These are phyloP conservation scores for Pezicula carpinea DNA, from an alignment of 2,329 filamentous ascomycete species.

Conservation along the genomic window DNA sequence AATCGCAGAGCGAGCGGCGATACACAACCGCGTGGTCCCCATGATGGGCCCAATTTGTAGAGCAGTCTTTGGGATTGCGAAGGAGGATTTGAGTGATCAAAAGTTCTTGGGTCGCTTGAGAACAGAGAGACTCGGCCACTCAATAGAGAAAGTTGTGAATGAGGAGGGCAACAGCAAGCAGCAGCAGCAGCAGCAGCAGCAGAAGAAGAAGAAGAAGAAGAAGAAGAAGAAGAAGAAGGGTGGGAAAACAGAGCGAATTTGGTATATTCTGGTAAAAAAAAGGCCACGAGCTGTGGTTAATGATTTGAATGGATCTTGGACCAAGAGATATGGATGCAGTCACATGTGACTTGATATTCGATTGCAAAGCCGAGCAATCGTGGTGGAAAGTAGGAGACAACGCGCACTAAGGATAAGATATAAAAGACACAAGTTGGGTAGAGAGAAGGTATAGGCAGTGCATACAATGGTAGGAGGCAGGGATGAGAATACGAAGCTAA, in stretches of 20 bases:
- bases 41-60: constrained; percentile 21
- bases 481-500: too few relatives aligned
- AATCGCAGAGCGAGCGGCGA: constrained; percentile 27
- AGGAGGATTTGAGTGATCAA: constrained; percentile 14
- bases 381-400: too few relatives aligned
- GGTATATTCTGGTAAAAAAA: background rate
- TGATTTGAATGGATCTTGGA: background rate
- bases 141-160: constrained; percentile 1
- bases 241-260: constrained; percentile 1
- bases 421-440: too few relatives aligned
- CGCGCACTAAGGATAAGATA: too few relatives aligned
- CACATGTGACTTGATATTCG: background rate
- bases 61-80: constrained; percentile 15
- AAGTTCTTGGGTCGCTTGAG: constrained; percentile 15
- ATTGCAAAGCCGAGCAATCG: too few relatives aligned
- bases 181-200: too few relatives aligned
- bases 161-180: constrained; percentile 5
- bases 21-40: constrained; percentile 23
- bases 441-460: too few relatives aligned
- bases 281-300: background rate
- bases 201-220: too few relatives aligned
- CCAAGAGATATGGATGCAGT: background rate
- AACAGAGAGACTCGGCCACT: constrained; percentile 10
- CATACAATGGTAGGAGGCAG: too few relatives aligned
- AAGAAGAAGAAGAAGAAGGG: too few relatives aligned